Conservation (phyloP, 345 rosid genomes). For the Boechera retrofracta region DNA sequence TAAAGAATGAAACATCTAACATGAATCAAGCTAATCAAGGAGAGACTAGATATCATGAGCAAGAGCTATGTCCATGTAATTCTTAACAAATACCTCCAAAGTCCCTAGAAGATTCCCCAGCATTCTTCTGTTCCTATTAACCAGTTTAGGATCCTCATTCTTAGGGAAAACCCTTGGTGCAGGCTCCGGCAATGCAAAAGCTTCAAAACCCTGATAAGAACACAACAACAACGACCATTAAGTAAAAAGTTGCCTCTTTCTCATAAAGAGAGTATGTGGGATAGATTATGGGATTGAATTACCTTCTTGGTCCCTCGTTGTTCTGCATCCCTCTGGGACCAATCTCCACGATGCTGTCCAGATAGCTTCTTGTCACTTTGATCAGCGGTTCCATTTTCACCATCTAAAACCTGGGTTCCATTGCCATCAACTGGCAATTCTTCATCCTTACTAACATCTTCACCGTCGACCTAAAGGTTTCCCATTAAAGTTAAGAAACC, state of each 20-base stretch:
- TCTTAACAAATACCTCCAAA: slow-evolving; percentile 70
- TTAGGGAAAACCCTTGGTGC: slow-evolving; percentile 86
- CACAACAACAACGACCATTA: slow-evolving; percentile 4
- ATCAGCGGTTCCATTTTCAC: slow-evolving; percentile 43
- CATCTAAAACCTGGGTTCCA: slow-evolving; percentile 38
- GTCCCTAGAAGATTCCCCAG: slow-evolving; percentile 95
- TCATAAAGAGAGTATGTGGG: background rate
- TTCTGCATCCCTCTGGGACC: slow-evolving; percentile 66
- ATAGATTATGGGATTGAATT: background rate
- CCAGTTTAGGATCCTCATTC: slow-evolving; percentile 91
- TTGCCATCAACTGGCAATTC: slow-evolving; percentile 38
- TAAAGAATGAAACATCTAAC: slow-evolving; percentile 14
- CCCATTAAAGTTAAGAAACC: background rate
- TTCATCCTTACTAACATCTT: slow-evolving; percentile 61
- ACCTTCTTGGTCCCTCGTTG: slow-evolving; percentile 63
- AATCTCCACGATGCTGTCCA: slow-evolving; percentile 49
- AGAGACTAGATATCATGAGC: background rate
- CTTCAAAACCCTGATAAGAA: slow-evolving; percentile 57
- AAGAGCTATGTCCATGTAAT: slow-evolving; percentile 28
- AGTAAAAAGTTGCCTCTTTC: background rate
- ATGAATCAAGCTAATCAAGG: slow-evolving; percentile 19
- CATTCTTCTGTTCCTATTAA: slow-evolving; percentile 94
- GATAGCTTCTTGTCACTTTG: slow-evolving; percentile 52
- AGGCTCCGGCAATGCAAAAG: slow-evolving; percentile 57
- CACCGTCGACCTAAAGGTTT: slow-evolving; percentile 61